Percentiles rank a stretch among this genome's conserved stretches.
These are phyloP conservation scores for Manihot esculenta DNA, from an alignment of 441 rosid species.

Conservation along the genomic window DNA sequence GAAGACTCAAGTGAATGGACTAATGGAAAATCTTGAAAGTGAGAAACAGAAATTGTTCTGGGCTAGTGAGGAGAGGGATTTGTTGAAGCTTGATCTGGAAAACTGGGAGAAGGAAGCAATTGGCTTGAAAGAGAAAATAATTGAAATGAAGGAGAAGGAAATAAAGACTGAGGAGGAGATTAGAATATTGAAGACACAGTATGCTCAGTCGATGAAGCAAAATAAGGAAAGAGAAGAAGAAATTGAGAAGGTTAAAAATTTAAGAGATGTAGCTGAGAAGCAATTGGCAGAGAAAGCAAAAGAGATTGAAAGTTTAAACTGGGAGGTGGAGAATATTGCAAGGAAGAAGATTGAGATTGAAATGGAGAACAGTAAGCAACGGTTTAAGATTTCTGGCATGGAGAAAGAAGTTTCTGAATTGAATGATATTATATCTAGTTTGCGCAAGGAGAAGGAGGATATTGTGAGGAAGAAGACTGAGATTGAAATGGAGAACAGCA, in stretches of 20 bases:
- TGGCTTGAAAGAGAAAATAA: slow-evolving; percentile 31
- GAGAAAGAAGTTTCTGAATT: no score
- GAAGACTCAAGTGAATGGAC: slow-evolving; percentile 30
- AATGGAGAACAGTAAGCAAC: no score
- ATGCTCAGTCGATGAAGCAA: slow-evolving; percentile 27
- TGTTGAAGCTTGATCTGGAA: slow-evolving; percentile 26
- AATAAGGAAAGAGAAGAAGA: slow-evolving; percentile 28
- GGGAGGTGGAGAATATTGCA: not conserved
- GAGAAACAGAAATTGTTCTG: slow-evolving; percentile 35
- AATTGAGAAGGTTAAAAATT: slow-evolving; percentile 10
- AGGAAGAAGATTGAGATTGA: no score
- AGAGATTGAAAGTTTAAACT: slow-evolving; percentile 34
- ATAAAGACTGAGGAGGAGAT: slow-evolving; percentile 30
- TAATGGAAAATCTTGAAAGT: slow-evolving; percentile 32
- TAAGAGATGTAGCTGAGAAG: slow-evolving; percentile 25
- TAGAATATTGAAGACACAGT: slow-evolving; percentile 22
- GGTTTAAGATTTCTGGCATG: no score
- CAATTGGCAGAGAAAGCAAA: slow-evolving; percentile 26
- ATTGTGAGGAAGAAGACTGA: no score
- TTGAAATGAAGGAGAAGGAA: slow-evolving; percentile 37
- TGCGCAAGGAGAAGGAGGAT: no score
- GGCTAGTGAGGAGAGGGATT: slow-evolving; percentile 41
- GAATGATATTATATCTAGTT: no score
- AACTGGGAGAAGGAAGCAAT: slow-evolving; percentile 31
- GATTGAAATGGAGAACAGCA: no score